Base-by-base conservation (phyloP, 2,329 filamentous ascomycete species). In the Aspergillus ustus region DNA sequence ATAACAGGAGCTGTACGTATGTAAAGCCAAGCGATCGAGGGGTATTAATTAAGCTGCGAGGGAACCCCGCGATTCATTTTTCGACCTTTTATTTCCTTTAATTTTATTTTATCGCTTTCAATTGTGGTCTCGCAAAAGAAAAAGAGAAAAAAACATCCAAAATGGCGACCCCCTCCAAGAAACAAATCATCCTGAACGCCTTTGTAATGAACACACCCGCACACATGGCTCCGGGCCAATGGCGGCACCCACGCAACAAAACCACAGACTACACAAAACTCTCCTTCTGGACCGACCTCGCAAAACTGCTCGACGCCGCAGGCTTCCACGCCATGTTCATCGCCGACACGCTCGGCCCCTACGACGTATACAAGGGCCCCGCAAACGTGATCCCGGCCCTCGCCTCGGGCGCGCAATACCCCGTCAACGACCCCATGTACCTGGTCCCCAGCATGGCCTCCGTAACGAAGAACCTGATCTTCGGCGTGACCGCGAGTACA, bases 401-500 rank as follows among this genome's bases (percentile, higher is more conserved):
- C 25, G 72, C 72, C 11, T 72, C 74, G 0, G 80, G 70, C 8
- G 78, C 78, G 0, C 80, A 80, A 52, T 80, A 79, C 62, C 79
- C 78, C 6, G 76, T 62, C 45, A 62, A 62, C 51, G 56, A 59
- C 55, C 55, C 60, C 7, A 48, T 62, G 55, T 62, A 62, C 34
- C 60, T 62, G 17, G 56, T 58, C 25, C 60, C 81, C 0, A 81
- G 81, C 2, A 78, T 83, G 77, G 80, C 81, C 7, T 75, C 80
- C 4, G 78, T 76, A 3, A 82, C 82, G 0, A 77, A 81, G 63
- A 78, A 76, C 20, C 72, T 84, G 58, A 75, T 81, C 0, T 81
- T 86, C 3, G 83, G 82, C 0, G 81, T 83, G 1, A 86, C 84
- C 0, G 84, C 83, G 0, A 83, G 81, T 0, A 85, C 82, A 0